Conservation (phyloP, 1,284 basidiomycete genomes). For the Sphagnurus paluster region DNA sequence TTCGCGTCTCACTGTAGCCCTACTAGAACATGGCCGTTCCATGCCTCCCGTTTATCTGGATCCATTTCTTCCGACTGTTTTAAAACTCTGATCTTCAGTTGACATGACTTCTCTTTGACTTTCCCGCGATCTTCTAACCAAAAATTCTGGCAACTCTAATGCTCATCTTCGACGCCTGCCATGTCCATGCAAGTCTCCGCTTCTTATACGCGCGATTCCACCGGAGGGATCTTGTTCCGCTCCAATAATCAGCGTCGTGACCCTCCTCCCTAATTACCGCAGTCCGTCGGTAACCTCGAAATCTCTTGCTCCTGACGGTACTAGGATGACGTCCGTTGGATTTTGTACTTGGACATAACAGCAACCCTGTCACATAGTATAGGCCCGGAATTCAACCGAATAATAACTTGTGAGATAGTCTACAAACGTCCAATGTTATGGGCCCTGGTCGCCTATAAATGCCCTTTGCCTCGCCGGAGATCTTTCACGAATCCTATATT, state of each 20-base stretch:
- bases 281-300: slow-evolving; percentile 16
- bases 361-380: slow-evolving; percentile 20
- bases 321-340: slow-evolving; percentile 27
- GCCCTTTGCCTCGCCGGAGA: background rate
- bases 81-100: slow-evolving; percentile 21
- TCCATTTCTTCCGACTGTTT: slow-evolving; percentile 13
- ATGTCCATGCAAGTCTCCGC: slow-evolving; percentile 12
- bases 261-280: slow-evolving; percentile 14
- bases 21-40: slow-evolving; percentile 25
- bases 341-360: slow-evolving; percentile 29
- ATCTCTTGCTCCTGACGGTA: slow-evolving; percentile 20
- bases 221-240: slow-evolving; percentile 19
- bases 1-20: slow-evolving; percentile 1
- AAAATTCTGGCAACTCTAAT: slow-evolving; percentile 17
- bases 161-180: slow-evolving; percentile 7
- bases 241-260: slow-evolving; percentile 8
- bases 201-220: slow-evolving; percentile 26
- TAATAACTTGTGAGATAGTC: slow-evolving; percentile 13
- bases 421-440: slow-evolving; percentile 8
- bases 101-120: slow-evolving; percentile 18
- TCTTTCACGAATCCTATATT: slow-evolving; percentile 5
- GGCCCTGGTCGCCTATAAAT: slow-evolving; percentile 16
- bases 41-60: slow-evolving; percentile 16
- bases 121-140: slow-evolving; percentile 18
- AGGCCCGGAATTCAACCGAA: slow-evolving; percentile 7